These are phyloP conservation scores for Aegilops bicornis DNA, from an alignment of 176 grass and related monocot genomes.

Conservation along the genomic window DNA sequence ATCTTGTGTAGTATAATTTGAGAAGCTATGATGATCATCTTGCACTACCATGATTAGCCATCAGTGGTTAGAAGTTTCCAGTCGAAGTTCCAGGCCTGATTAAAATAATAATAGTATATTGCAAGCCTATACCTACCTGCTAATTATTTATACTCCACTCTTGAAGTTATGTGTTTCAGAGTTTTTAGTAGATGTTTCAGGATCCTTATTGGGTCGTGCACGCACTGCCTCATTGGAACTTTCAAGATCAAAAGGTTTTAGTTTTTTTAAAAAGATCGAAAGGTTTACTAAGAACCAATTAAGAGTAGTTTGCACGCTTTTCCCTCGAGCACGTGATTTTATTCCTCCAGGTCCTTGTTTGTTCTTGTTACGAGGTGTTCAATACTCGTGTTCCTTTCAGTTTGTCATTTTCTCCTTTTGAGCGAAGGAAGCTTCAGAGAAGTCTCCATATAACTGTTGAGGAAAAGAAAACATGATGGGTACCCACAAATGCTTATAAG, in stretches of 20 bases:
- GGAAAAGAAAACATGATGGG: background rate
- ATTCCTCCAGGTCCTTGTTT: conserved; percentile 39
- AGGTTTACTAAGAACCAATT: conserved; percentile 22
- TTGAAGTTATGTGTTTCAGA: background rate
- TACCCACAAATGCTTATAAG: background rate
- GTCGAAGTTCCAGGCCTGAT: background rate
- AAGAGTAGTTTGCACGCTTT: conserved; percentile 19
- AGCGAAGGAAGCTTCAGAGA: conserved; percentile 34
- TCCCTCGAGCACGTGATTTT: conserved; percentile 31
- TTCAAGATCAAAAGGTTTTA: too few relatives aligned
- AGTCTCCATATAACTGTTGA: background rate
- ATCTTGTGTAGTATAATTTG: background rate
- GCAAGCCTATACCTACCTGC: background rate
- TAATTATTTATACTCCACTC: background rate
- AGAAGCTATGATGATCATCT: background rate
- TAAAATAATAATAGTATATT: background rate
- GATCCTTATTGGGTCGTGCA: background rate
- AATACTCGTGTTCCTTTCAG: conserved; percentile 12
- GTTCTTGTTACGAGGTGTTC: conserved; percentile 18
- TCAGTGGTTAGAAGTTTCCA: background rate
- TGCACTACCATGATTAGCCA: conserved; percentile 13
- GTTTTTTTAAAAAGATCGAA: background rate
- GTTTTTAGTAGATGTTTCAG: too few relatives aligned
- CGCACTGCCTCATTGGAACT: too few relatives aligned
- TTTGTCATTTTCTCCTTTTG: conserved; percentile 22